phyloP scores from a whole-genome alignment of 495 filamentous ascomycete genomes.

The Penicillium roqueforti region DNA sequence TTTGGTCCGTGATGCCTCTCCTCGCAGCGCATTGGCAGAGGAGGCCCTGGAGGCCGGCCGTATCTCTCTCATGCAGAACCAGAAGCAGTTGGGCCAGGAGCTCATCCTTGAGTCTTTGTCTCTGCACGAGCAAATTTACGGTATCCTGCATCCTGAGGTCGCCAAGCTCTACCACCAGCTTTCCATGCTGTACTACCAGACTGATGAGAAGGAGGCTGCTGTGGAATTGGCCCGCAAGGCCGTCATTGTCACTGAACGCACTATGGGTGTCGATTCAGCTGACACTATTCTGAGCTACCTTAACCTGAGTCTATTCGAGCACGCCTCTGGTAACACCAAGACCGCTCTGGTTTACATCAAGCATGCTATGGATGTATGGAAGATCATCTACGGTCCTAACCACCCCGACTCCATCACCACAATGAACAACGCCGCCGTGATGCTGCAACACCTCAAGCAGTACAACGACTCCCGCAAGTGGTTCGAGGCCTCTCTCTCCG shows the following conservation, averaged over 20 bases:
- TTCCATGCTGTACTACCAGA: conserved; percentile 90
- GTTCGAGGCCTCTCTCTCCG: conserved; percentile 87
- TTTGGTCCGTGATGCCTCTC: conserved; percentile 87
- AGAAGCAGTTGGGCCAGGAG: conserved; percentile 95
- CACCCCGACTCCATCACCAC: conserved; percentile 98
- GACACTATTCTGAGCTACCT: conserved; percentile 94
- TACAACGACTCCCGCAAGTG: conserved; percentile 90
- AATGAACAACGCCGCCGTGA: conserved; percentile 97
- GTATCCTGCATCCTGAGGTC: conserved; percentile 94
- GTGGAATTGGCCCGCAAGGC: conserved; percentile 95
- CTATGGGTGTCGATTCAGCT: conserved; percentile 85
- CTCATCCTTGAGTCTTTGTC: conserved; percentile 92
- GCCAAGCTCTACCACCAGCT: conserved; percentile 91
- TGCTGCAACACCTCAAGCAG: conserved; percentile 90
- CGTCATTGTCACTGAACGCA: conserved; percentile 92
- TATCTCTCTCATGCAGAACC: conserved; percentile 88
- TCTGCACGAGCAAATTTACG: conserved; percentile 98
- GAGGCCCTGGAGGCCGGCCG: conserved; percentile 94
- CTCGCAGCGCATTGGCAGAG: conserved; percentile 83
- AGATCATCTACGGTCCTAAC: conserved; percentile 87
- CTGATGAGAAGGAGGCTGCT: conserved; percentile 92
- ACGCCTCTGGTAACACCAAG: conserved; percentile 83
- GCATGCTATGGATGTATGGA: conserved; percentile 94
- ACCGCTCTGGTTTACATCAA: conserved; percentile 78
- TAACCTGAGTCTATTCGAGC: conserved; percentile 92